Conservation (phyloP, 805 yeast genomes). For the Starmerella riodocensis region DNA sequence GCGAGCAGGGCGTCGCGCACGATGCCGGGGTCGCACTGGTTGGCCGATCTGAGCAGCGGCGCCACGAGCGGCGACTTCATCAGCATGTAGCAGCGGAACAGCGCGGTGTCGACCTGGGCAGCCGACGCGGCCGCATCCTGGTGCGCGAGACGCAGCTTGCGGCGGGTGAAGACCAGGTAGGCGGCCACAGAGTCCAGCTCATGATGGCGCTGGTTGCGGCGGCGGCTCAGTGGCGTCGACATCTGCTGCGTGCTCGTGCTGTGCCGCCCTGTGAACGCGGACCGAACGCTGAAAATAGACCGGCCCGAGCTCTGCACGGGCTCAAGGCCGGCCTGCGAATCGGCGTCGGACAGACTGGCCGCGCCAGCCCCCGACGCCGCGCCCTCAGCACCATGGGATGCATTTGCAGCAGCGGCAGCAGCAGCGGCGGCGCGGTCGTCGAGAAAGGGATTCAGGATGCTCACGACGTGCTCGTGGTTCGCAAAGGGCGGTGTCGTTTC, state of each 20-base stretch:
- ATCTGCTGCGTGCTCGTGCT: neutral
- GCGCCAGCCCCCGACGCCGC: neutral
- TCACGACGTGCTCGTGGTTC: conserved; percentile 2
- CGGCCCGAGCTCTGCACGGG: neutral
- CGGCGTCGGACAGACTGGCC: no score
- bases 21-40: conserved; percentile 52
- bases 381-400: no score
- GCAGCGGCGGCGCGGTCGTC: neutral
- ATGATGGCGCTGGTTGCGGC: neutral
- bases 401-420: no score
- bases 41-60: conserved; percentile 64
- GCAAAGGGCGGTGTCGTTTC: conserved; percentile 2
- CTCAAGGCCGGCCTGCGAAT: neutral
- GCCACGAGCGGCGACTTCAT: conserved; percentile 63
- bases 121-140: neutral
- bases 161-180: conserved; percentile 13
- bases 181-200: conserved; percentile 12
- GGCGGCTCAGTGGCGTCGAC: conserved; percentile 2
- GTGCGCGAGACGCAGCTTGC: conserved; percentile 14
- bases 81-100: conserved; percentile 62
- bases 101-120: conserved; percentile 52
- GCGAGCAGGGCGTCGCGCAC: conserved; percentile 42
- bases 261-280: neutral
- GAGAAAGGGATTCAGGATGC: conserved; percentile 4
- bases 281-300: neutral